A percentile compares a stretch with the other conserved stretches of the same genome.
Evolutionary conservation across 108 stramenopile genomes (phyloP).

Genomic region (Discostella pseudostelligera): DNA sequence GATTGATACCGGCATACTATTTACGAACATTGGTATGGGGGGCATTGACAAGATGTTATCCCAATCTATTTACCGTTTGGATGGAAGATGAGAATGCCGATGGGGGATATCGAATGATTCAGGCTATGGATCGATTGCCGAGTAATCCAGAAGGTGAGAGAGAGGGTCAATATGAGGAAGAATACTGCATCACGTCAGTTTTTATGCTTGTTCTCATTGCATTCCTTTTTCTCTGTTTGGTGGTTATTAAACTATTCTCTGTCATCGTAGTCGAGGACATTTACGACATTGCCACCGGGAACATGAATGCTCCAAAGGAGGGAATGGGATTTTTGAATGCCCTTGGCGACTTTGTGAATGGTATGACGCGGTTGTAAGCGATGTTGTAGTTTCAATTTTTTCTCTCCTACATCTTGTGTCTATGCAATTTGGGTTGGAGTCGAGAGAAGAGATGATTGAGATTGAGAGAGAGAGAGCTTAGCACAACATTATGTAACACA

Average conservation of each 20-base stretch:
- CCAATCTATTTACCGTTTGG: slow-evolving; percentile 81
- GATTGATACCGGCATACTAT: slow-evolving; percentile 74
- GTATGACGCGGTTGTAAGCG: slow-evolving; percentile 69
- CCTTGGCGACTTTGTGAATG: slow-evolving; percentile 61
- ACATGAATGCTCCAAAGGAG: slow-evolving; percentile 34
- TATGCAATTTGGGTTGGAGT: no score
- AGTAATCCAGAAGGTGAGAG: slow-evolving; percentile 65
- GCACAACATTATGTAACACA: no score
- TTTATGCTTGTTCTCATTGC: not conserved
- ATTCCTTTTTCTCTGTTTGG: not conserved
- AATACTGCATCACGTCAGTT: no score
- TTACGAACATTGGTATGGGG: slow-evolving; percentile 89
- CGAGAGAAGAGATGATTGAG: no score
- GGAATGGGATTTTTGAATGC: slow-evolving; percentile 65
- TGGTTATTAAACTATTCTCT: not conserved
- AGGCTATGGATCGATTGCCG: slow-evolving; percentile 61
- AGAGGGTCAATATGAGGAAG: no score
- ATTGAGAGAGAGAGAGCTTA: no score
- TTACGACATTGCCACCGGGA: slow-evolving; percentile 71
- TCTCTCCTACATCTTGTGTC: no score
- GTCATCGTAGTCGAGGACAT: slow-evolving; percentile 68
- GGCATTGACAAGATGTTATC: slow-evolving; percentile 76
- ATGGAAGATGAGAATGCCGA: slow-evolving; percentile 83
- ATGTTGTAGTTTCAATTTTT: no score
- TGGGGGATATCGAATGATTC: slow-evolving; percentile 80